Evolutionary conservation across 306 rosid species (phyloP).

Genomic region (Acacia acuminata): DNA sequence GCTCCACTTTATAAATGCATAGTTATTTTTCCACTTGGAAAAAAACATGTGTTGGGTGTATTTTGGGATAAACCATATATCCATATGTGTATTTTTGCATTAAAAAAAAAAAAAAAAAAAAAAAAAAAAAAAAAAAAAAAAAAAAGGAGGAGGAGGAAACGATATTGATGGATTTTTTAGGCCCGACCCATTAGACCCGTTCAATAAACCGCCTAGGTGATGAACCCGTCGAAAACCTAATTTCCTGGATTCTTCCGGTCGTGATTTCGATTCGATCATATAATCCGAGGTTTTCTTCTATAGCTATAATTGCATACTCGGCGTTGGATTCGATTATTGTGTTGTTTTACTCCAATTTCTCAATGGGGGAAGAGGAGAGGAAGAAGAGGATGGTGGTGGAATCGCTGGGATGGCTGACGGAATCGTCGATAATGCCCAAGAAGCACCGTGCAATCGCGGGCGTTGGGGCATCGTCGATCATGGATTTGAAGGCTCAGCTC

Average conservation of each 20-base stretch:
- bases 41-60: too few species aligned
- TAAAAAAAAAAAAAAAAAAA: too few species aligned
- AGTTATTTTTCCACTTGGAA: too few species aligned
- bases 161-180: neutral
- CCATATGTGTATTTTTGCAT: too few species aligned
- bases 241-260: neutral
- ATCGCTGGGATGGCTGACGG: conserved; percentile 98
- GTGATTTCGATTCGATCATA: neutral
- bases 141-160: too few species aligned
- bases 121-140: too few species aligned
- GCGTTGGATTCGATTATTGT: neutral
- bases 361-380: conserved; percentile 49
- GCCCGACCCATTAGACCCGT: neutral
- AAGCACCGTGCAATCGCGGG: conserved; percentile 86
- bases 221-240: conserved; percentile 27
- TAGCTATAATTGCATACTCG: neutral
- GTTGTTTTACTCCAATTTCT: neutral
- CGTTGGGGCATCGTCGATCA: conserved; percentile 85
- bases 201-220: neutral
- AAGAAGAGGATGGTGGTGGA: conserved; percentile 66
- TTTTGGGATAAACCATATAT: too few species aligned
- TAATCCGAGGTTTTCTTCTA: neutral
- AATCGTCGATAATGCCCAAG: conserved; percentile 93
- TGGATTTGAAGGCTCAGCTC: conserved; percentile 91
- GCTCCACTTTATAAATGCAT: too few species aligned